phyloP scores from a whole-genome alignment of 2,329 filamentous ascomycete species.

The Fusarium sp. region DNA sequence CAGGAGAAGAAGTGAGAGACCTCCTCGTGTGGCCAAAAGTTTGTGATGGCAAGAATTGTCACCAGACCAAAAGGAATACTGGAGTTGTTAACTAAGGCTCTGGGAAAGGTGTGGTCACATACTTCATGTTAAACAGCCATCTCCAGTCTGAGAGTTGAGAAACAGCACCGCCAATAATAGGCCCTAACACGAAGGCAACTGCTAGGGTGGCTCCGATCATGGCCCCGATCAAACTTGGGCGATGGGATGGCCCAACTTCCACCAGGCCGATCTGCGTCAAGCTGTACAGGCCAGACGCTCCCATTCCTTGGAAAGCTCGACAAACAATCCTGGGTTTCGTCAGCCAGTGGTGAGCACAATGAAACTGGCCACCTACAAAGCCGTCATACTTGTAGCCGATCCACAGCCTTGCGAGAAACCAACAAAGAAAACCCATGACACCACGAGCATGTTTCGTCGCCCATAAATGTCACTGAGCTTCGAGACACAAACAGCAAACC shows the following conservation, averaged over 20 bases:
- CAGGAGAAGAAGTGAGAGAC: slow-evolving; percentile 56
- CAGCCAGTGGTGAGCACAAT: slow-evolving; percentile 30
- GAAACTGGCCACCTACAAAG: slow-evolving; percentile 60
- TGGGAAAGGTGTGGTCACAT: slow-evolving; percentile 37
- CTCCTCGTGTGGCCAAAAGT: slow-evolving; percentile 61
- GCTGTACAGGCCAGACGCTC: slow-evolving; percentile 74
- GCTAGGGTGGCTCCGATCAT: slow-evolving; percentile 71
- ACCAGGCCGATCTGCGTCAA: slow-evolving; percentile 71
- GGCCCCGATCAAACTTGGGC: slow-evolving; percentile 68
- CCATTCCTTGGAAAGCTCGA: slow-evolving; percentile 73
- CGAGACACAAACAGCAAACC: slow-evolving; percentile 72
- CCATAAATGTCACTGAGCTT: slow-evolving; percentile 74
- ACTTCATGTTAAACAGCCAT: slow-evolving; percentile 77
- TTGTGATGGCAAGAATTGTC: slow-evolving; percentile 64
- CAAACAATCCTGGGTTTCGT: slow-evolving; percentile 66
- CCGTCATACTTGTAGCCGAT: slow-evolving; percentile 64
- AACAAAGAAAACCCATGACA: slow-evolving; percentile 70
- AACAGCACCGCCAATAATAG: slow-evolving; percentile 71
- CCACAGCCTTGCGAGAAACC: slow-evolving; percentile 70
- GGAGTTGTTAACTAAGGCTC: slow-evolving; percentile 25
- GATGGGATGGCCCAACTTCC: slow-evolving; percentile 69
- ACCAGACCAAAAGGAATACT: slow-evolving; percentile 67
- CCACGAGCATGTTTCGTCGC: slow-evolving; percentile 64
- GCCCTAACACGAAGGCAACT: slow-evolving; percentile 71
- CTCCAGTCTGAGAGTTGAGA: slow-evolving; percentile 69